Base-by-base conservation (phyloP, 306 rosid species). In the Pterocarpus santalinus region DNA sequence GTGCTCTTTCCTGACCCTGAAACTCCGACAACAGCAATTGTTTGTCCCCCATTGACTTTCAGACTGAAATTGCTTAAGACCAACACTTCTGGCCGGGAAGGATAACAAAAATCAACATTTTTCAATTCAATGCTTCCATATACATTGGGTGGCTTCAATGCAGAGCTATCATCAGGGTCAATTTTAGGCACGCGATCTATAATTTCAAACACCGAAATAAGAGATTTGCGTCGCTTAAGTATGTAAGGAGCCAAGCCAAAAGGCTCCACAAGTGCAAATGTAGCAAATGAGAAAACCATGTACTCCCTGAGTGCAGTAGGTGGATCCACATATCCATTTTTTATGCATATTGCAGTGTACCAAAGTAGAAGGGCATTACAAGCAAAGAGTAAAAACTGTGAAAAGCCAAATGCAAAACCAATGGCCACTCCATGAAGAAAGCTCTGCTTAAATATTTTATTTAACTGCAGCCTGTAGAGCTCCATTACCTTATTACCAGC, bases 191-290 rank as follows among this genome's bases (percentile, higher is more conserved):
- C 88, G 1, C 99, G 93, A 22, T 96, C 99, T 64, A 96, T 93
- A 85, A 96, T 96, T 86, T 96, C 99, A 86, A 96, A 96, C 69
- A 96, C 99, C 32, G 99, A 96, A 74, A 91, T 81, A 81, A 96
- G 97, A 70, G 99, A 96, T 72, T 96, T 93, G n/a, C 99, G 97
- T n/a, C 99, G 91, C 84, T 96, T 96, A 53, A 96, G 97, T 72
- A 96, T 96, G 89, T 96, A 96, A 9, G 99, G 99, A 86, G 99
- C 99, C 91, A 96, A 80, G n/a, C 99, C 99, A 80, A 96, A 96
- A 69, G 99, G 99, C 87, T 96, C 99, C 86, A 96, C 99, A 67
- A 96, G 92, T 3, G 99, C 99, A 87, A 96, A 96, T 32, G 99
- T 92, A 61, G 99, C 98, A 60, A 96, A 96, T 58, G 99, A 96